Evolutionary conservation across 257 asterid species (phyloP).

Genomic region (Ocimum tenuiflorum): DNA sequence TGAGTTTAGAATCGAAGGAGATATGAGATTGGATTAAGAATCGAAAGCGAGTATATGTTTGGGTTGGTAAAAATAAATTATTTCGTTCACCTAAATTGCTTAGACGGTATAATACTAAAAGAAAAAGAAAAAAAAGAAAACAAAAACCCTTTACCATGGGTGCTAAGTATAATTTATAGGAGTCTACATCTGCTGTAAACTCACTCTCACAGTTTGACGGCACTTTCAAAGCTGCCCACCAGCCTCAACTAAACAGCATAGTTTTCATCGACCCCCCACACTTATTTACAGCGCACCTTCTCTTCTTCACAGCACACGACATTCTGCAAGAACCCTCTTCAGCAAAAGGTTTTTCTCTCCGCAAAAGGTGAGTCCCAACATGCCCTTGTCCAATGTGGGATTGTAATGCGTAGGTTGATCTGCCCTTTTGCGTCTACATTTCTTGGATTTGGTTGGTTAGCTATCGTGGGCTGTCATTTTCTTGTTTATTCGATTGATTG

Average conservation of each 20-base stretch:
- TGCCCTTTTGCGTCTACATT: background rate
- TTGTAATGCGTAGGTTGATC: constrained; percentile 25
- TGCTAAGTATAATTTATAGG: too few species aligned
- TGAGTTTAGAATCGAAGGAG: too few species aligned
- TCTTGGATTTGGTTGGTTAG: background rate
- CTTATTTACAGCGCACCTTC: constrained; percentile 11
- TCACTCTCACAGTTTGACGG: constrained; percentile 24
- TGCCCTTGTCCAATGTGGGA: constrained; percentile 13
- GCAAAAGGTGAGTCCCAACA: constrained; percentile 21
- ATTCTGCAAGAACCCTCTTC: background rate
- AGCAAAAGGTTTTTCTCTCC: background rate
- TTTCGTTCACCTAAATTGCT: too few species aligned
- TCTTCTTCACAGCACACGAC: background rate
- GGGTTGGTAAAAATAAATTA: too few species aligned
- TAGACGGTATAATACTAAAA: too few species aligned
- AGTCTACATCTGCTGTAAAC: too few species aligned
- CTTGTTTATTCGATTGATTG: background rate
- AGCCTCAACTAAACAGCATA: constrained; percentile 35
- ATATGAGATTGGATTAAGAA: too few species aligned
- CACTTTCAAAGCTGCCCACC: constrained; percentile 60
- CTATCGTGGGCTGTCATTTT: background rate
- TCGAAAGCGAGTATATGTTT: too few species aligned
- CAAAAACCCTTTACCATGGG: too few species aligned
- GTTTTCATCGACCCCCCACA: constrained; percentile 52
- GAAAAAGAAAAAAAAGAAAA: too few species aligned